phyloP scores from a whole-genome alignment of 1,284 basidiomycete species.

The Amylostereum chailletii region DNA sequence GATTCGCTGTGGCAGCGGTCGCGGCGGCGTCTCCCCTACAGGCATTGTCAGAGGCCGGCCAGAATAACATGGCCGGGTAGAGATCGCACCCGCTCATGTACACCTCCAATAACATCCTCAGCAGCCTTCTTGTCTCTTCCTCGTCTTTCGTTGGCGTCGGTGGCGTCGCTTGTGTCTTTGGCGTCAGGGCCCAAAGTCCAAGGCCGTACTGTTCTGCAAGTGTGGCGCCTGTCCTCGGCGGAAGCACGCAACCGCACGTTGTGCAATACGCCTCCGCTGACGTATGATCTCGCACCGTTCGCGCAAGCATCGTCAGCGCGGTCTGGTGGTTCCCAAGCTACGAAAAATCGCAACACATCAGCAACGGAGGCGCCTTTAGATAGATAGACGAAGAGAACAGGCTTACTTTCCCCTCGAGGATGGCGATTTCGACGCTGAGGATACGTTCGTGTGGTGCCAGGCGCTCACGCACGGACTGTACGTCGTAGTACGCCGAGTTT shows the following conservation, averaged over 20 bases:
- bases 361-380: not conserved
- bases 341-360: not conserved
- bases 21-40: slow-evolving; percentile 19
- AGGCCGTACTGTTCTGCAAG: slow-evolving; percentile 45
- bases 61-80: not conserved
- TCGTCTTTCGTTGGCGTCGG: slow-evolving; percentile 37
- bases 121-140: slow-evolving; percentile 46
- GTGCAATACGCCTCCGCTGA: slow-evolving; percentile 77
- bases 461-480: slow-evolving; percentile 33
- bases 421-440: slow-evolving; percentile 66
- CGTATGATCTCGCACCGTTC: slow-evolving; percentile 43
- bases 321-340: slow-evolving; percentile 59
- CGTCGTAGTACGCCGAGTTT: slow-evolving; percentile 62
- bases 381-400: not conserved
- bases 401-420: slow-evolving; percentile 75
- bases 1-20: slow-evolving; percentile 46
- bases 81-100: slow-evolving; percentile 49
- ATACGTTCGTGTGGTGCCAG: slow-evolving; percentile 42
- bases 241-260: slow-evolving; percentile 63
- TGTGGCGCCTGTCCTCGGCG: slow-evolving; percentile 46
- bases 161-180: slow-evolving; percentile 14
- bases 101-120: slow-evolving; percentile 69
- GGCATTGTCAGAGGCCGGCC: not conserved
- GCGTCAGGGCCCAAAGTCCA: slow-evolving; percentile 41
- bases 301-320: slow-evolving; percentile 63